A percentile compares a stretch with the other conserved stretches of the same genome.
Evolutionary conservation across 352 stramenopile genomes (phyloP).

Genomic region (Globisporangium irregulare): DNA sequence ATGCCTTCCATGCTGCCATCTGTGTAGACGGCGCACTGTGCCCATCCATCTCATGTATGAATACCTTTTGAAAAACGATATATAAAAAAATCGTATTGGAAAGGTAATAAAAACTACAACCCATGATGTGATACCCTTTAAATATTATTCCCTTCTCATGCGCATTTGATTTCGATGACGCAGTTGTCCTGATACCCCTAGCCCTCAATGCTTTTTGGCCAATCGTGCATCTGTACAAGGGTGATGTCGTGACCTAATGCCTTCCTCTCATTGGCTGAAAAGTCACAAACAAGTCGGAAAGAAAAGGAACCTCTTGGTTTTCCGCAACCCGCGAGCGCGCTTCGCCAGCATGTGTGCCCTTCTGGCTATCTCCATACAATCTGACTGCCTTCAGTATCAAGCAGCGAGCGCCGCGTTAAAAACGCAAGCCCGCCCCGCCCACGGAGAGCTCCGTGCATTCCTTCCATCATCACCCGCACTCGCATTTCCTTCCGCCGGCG

Average conservation of each 20-base stretch:
- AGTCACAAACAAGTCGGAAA: conserved; percentile 8
- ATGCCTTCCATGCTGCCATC: neutral
- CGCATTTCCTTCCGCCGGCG: conserved; percentile 3
- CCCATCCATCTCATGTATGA: neutral
- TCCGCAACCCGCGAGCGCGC: neutral
- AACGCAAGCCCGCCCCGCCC: neutral
- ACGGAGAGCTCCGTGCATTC: conserved; percentile 3
- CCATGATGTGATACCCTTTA: neutral
- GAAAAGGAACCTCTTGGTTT: neutral
- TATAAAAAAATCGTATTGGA: neutral
- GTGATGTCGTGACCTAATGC: neutral
- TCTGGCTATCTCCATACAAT: conserved; percentile 13
- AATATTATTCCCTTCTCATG: neutral
- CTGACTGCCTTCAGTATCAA: conserved; percentile 3
- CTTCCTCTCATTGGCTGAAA: neutral
- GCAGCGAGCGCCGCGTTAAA: neutral
- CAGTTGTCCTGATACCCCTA: neutral
- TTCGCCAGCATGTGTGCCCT: neutral
- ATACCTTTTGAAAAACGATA: neutral
- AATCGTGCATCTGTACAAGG: neutral
- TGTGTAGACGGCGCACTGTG: neutral
- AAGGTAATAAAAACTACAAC: neutral
- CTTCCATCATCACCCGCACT: neutral
- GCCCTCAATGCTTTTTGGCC: neutral
- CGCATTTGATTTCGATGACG: neutral